Evolutionary conservation across 768 basidiomycete species (phyloP).

Genomic region (Termitomyces sp.): DNA sequence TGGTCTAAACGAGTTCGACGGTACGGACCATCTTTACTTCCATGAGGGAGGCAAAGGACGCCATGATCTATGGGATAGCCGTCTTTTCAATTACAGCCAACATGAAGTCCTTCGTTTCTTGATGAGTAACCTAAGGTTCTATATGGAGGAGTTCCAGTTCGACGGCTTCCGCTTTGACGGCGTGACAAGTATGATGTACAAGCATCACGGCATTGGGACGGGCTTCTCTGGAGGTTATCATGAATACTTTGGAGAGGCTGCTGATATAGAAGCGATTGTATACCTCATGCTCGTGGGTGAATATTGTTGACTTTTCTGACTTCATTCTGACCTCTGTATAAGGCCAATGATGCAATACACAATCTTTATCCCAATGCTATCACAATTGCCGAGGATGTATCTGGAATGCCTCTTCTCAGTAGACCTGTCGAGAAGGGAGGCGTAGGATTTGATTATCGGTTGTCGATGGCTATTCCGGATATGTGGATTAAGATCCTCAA

Average conservation of each 20-base stretch:
- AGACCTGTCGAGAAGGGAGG: conserved; percentile 76
- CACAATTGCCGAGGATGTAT: conserved; percentile 98
- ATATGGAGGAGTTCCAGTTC: conserved; percentile 91
- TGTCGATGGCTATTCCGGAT: conserved; percentile 98
- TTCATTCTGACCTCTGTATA: background rate
- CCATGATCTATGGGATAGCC: conserved; percentile 97
- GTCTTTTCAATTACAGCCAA: conserved; percentile 92
- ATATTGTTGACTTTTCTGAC: background rate
- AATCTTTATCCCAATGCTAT: conserved; percentile 70
- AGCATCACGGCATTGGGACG: conserved; percentile 94
- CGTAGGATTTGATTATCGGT: conserved; percentile 94
- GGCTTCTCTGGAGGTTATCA: conserved; percentile 98
- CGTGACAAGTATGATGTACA: conserved; percentile 99
- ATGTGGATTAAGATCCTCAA: conserved; percentile 99
- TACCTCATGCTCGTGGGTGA: conserved; percentile 92
- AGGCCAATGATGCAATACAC: conserved; percentile 94
- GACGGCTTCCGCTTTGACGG: conserved; percentile 99
- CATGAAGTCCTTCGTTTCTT: conserved; percentile 96
- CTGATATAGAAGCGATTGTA: conserved; percentile 85
- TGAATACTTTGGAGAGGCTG: conserved; percentile 88
- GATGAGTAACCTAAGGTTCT: conserved; percentile 91
- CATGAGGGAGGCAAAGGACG: conserved; percentile 87
- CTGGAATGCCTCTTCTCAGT: conserved; percentile 96
- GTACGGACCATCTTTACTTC: conserved; percentile 97
- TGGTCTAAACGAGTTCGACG: conserved; percentile 93